Evolutionary conservation across 2,329 filamentous ascomycete species (phyloP).

Genomic region (Penicillium sp.): DNA sequence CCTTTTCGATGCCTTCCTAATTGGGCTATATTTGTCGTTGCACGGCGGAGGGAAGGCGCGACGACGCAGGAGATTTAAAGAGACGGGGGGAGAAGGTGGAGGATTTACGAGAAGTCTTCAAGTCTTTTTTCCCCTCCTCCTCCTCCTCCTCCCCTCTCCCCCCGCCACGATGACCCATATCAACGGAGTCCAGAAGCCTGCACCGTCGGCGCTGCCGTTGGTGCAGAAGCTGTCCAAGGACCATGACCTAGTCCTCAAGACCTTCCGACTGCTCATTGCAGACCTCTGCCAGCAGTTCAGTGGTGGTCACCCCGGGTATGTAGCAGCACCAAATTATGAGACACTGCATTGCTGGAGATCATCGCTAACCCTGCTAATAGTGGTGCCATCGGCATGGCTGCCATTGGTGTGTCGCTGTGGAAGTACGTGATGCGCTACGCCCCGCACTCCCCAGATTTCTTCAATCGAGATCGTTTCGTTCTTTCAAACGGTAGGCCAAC

Average conservation of each 20-base stretch:
- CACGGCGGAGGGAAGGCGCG: neutral
- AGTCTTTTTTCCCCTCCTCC: neutral
- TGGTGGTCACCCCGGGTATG: constrained; percentile 69
- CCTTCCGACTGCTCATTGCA: constrained; percentile 67
- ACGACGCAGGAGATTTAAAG: neutral
- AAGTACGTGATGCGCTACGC: constrained; percentile 50
- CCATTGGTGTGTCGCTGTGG: constrained; percentile 49
- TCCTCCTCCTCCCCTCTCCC: neutral
- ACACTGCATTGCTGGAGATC: neutral
- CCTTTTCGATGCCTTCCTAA: constrained; percentile 7
- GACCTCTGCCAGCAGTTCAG: constrained; percentile 73
- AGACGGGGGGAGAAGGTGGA: neutral
- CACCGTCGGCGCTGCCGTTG: constrained; percentile 23
- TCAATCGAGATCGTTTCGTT: constrained; percentile 51
- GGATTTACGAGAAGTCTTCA: neutral
- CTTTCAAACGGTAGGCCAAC: constrained; percentile 50
- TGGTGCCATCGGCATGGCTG: constrained; percentile 52
- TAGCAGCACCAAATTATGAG: too few species aligned
- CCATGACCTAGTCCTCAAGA: constrained; percentile 60
- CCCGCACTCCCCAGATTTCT: constrained; percentile 43
- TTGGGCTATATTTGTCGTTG: constrained; percentile 10
- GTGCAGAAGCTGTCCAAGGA: constrained; percentile 29
- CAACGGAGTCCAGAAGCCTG: constrained; percentile 9
- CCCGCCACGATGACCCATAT: constrained; percentile 25
- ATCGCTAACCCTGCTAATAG: constrained; percentile 30